A percentile compares a stretch with the other conserved stretches of the same genome.
Conservation (phyloP, 805 yeast species). For the Candida nitratophila region DNA sequence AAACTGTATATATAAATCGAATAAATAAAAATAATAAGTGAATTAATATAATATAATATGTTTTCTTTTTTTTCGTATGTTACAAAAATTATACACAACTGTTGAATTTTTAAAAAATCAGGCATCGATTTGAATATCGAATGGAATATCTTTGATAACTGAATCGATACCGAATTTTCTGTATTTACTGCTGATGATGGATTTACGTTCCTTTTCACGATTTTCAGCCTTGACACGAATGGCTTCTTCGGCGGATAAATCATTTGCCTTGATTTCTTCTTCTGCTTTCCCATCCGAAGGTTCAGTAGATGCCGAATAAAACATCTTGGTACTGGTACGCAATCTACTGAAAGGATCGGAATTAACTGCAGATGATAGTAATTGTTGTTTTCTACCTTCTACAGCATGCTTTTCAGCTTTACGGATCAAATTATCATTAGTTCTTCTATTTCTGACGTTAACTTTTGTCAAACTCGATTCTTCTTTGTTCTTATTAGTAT, state of each 20-base stretch:
- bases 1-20: not conserved
- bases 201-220: slow-evolving; percentile 11
- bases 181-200: slow-evolving; percentile 22
- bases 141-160: slow-evolving; percentile 20
- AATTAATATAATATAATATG: not conserved
- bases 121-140: slow-evolving; percentile 19
- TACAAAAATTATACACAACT: too few relatives aligned
- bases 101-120: not conserved
- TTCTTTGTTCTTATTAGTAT: slow-evolving; percentile 24
- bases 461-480: slow-evolving; percentile 57
- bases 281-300: slow-evolving; percentile 31
- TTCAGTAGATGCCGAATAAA: slow-evolving; percentile 40
- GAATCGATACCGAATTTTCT: slow-evolving; percentile 25
- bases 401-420: slow-evolving; percentile 68
- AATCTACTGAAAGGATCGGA: slow-evolving; percentile 83
- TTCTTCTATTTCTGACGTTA: slow-evolving; percentile 77
- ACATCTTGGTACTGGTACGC: slow-evolving; percentile 80
- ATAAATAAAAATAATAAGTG: not conserved
- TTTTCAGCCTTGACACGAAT: slow-evolving; percentile 36
- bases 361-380: slow-evolving; percentile 31
- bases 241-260: slow-evolving; percentile 34
- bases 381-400: slow-evolving; percentile 41
- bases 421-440: slow-evolving; percentile 70
- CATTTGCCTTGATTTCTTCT: slow-evolving; percentile 31
- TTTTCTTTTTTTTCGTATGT: not conserved